A percentile compares a stretch with the other conserved stretches of the same genome.
Conservation (phyloP, 805 yeast species). For the Metschnikowia cubensis region DNA sequence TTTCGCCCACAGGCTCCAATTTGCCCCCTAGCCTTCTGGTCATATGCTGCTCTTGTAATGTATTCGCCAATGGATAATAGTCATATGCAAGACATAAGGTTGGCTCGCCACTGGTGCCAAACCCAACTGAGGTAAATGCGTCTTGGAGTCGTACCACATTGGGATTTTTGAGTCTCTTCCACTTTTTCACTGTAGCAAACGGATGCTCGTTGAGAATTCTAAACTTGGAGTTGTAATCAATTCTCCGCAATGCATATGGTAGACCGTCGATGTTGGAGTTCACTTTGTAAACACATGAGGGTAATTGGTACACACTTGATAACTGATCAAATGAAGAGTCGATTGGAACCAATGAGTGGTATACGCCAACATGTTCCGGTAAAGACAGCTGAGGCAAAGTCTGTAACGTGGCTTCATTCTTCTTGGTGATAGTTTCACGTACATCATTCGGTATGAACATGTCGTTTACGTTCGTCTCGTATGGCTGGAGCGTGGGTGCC, state of each 20-base stretch:
- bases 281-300: conserved; percentile 71
- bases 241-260: conserved; percentile 69
- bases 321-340: conserved; percentile 42
- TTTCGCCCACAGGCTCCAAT: conserved; percentile 56
- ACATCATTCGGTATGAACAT: conserved; percentile 71
- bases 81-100: conserved; percentile 79
- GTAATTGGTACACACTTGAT: conserved; percentile 46
- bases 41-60: conserved; percentile 67
- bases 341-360: conserved; percentile 81
- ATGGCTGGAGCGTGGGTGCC: conserved; percentile 54
- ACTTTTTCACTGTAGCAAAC: conserved; percentile 56
- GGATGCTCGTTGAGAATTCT: conserved; percentile 48
- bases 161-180: conserved; percentile 56
- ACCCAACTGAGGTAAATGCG: conserved; percentile 82
- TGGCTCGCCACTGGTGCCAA: conserved; percentile 55
- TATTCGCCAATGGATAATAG: conserved; percentile 72
- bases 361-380: conserved; percentile 60
- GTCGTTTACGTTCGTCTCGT: conserved; percentile 65
- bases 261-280: conserved; percentile 75
- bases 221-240: conserved; percentile 41
- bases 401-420: conserved; percentile 78
- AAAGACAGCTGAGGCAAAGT: conserved; percentile 44
- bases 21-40: conserved; percentile 38
- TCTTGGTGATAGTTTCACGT: conserved; percentile 65
- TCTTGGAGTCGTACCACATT: conserved; percentile 68